These are phyloP conservation scores for Termitomyces sp. DNA, from an alignment of 768 basidiomycete genomes.

Conservation along the genomic window DNA sequence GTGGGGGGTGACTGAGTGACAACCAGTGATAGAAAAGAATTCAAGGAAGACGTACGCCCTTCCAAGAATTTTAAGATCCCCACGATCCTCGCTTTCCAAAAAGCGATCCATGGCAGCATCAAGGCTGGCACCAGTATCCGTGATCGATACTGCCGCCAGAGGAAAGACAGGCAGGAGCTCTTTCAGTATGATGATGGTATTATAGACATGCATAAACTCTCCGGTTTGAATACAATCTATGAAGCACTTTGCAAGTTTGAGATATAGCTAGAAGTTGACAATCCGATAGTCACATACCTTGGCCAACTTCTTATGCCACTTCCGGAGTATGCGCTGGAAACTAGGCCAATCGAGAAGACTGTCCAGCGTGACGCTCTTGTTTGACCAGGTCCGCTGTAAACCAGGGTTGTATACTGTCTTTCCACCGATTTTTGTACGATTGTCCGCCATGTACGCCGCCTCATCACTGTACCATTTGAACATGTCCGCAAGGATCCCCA, in stretches of 20 bases:
- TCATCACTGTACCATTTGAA: constrained; percentile 80
- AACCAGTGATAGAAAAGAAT: neutral
- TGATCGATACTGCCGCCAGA: constrained; percentile 42
- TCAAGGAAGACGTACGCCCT: constrained; percentile 49
- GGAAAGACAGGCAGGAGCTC: constrained; percentile 91
- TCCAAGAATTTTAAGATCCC: constrained; percentile 79
- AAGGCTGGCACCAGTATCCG: constrained; percentile 49
- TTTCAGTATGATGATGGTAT: constrained; percentile 90
- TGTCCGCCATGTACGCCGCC: constrained; percentile 64
- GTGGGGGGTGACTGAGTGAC: neutral
- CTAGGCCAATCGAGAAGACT: constrained; percentile 65
- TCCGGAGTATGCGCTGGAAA: constrained; percentile 67
- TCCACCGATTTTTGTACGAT: constrained; percentile 58
- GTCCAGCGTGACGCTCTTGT: constrained; percentile 39
- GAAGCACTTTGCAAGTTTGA: constrained; percentile 50
- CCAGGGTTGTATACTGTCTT: constrained; percentile 64
- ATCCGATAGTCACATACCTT: constrained; percentile 38
- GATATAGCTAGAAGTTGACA: neutral
- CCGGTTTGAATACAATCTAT: constrained; percentile 76
- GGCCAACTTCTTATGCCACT: constrained; percentile 79
- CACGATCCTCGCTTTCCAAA: constrained; percentile 71
- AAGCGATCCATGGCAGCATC: constrained; percentile 61
- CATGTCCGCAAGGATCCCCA: constrained; percentile 73
- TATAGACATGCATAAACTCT: constrained; percentile 98
- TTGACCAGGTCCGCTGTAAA: constrained; percentile 48